Percentiles rank a stretch among this genome's conserved stretches.
phyloP scores from a whole-genome alignment of 1,139 yeast genomes.

The Pichia sp. region DNA sequence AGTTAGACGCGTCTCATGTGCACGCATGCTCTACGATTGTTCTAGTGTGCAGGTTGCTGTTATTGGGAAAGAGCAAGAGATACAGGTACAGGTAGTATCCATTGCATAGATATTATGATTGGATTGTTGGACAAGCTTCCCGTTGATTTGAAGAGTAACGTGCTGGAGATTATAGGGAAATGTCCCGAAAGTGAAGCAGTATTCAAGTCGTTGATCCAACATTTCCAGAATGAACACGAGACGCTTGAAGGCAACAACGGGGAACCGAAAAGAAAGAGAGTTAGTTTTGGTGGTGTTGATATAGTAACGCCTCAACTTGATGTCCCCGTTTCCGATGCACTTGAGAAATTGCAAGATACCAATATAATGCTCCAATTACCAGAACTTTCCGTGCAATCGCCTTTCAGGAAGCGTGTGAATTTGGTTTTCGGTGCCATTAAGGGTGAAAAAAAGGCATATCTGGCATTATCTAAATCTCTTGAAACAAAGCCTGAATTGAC shows the following conservation, averaged over 20 bases:
- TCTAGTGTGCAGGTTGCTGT: no score
- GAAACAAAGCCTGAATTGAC: constrained; percentile 33
- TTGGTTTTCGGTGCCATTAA: constrained; percentile 28
- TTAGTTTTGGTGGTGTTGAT: background rate
- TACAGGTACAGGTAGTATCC: no score
- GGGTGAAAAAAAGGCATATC: constrained; percentile 26
- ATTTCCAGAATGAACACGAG: constrained; percentile 20
- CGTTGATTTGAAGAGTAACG: constrained; percentile 19
- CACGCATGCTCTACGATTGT: no score
- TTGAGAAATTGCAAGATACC: constrained; percentile 24
- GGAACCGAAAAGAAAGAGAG: constrained; percentile 22
- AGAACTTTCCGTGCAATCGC: constrained; percentile 44
- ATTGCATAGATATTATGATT: no score
- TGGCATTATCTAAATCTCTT: constrained; percentile 35
- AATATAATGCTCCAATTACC: constrained; percentile 38
- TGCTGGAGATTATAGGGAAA: constrained; percentile 23
- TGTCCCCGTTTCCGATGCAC: constrained; percentile 15
- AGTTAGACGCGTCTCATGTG: no score
- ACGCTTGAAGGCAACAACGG: constrained; percentile 21
- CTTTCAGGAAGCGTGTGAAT: constrained; percentile 41
- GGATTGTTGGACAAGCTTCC: no score
- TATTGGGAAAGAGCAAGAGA: no score
- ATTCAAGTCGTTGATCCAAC: constrained; percentile 27
- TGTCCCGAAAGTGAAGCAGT: constrained; percentile 25
- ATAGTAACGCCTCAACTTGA: constrained; percentile 15